Conservation (phyloP, 345 rosid genomes). For the Raphanus sativus region DNA sequence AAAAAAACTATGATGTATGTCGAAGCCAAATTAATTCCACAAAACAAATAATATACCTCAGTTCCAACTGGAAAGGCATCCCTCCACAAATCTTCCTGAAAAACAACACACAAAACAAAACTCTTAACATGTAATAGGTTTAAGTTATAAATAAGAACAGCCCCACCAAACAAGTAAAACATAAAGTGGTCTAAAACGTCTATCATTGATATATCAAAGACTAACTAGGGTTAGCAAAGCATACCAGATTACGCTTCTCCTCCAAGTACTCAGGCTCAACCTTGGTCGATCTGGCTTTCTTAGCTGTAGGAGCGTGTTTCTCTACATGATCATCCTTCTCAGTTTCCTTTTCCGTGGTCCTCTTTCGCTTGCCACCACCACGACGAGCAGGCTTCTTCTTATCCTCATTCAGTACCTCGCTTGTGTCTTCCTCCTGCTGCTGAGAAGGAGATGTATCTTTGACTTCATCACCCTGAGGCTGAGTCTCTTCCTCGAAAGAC, state of each 20-base stretch:
- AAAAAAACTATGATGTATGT: too few relatives aligned
- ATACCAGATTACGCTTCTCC: constrained; percentile 69
- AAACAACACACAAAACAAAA: not conserved
- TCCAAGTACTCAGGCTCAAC: constrained; percentile 76
- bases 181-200: too few relatives aligned
- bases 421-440: too few relatives aligned
- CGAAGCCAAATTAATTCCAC: not conserved
- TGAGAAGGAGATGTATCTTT: too few relatives aligned
- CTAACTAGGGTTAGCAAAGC: not conserved
- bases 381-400: not conserved
- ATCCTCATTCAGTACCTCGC: too few relatives aligned
- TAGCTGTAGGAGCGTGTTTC: constrained; percentile 49
- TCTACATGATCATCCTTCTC: constrained; percentile 11
- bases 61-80: constrained; percentile 46
- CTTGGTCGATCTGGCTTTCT: constrained; percentile 52
- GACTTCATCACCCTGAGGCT: too few relatives aligned
- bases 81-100: not conserved
- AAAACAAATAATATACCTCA: constrained; percentile 52
- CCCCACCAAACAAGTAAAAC: not conserved
- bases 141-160: not conserved
- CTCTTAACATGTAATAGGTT: too few relatives aligned
- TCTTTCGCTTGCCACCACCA: not conserved
- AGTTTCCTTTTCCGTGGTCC: not conserved
- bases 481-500: too few relatives aligned
- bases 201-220: too few relatives aligned